Percentiles rank a stretch among this genome's conserved stretches.
Conservation (phyloP, 768 basidiomycete species). For the Tubosaeta brunneosetosa region DNA sequence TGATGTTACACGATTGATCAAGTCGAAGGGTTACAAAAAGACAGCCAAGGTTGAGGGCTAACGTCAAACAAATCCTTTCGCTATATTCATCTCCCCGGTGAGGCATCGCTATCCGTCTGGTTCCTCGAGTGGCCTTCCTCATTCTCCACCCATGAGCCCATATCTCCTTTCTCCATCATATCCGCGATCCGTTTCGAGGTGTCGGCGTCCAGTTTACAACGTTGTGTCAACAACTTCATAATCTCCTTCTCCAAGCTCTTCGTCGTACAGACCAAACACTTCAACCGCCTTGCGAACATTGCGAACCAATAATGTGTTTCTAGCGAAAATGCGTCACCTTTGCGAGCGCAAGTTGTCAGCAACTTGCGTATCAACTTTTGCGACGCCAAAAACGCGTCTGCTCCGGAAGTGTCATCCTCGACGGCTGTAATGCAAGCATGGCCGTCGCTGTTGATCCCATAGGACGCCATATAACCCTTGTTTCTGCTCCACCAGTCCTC, state of each 20-base stretch:
- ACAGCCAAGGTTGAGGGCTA: too few species aligned
- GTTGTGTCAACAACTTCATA: slow-evolving; percentile 14
- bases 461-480: slow-evolving; percentile 12
- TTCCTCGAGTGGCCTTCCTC: too few species aligned
- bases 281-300: slow-evolving; percentile 11
- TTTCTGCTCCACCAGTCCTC: slow-evolving; percentile 34
- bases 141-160: too few species aligned
- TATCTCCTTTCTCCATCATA: too few species aligned
- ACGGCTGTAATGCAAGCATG: slow-evolving; percentile 33
- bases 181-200: slow-evolving; percentile 23
- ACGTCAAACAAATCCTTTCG: too few species aligned
- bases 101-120: too few species aligned
- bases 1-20: too few species aligned
- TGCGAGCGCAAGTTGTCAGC: slow-evolving; percentile 13
- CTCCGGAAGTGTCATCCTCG: slow-evolving; percentile 14
- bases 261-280: slow-evolving; percentile 13
- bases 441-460: slow-evolving; percentile 22
- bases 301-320: slow-evolving; percentile 19
- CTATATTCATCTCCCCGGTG: too few species aligned
- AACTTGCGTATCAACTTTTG: slow-evolving; percentile 16
- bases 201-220: slow-evolving; percentile 24
- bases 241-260: slow-evolving; percentile 13
- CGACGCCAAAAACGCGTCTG: slow-evolving; percentile 23
- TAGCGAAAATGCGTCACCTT: slow-evolving; percentile 7
- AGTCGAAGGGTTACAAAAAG: too few species aligned